Percentiles rank a stretch among this genome's conserved stretches.
These are phyloP conservation scores for Colletotrichum nymphaeae DNA, from an alignment of 2,329 filamentous ascomycete species.

Conservation along the genomic window DNA sequence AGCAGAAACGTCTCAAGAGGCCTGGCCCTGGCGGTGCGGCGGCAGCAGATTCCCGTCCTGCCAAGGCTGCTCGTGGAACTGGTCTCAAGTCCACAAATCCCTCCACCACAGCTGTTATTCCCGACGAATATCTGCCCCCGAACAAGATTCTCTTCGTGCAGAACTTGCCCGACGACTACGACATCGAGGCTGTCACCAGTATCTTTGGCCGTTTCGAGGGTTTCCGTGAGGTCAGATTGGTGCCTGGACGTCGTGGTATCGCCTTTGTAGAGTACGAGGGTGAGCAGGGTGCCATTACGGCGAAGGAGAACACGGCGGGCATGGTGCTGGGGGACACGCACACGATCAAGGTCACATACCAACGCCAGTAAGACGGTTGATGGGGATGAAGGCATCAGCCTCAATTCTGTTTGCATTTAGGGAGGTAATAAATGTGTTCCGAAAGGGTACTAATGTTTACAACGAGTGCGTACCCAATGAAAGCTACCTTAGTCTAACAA, in stretches of 20 bases:
- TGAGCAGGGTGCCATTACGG: slow-evolving; percentile 88
- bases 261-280: slow-evolving; percentile 97
- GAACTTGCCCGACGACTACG: slow-evolving; percentile 89
- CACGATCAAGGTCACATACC: slow-evolving; percentile 94
- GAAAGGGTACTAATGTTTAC: slow-evolving; percentile 4
- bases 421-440: not conserved
- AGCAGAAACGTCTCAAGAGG: slow-evolving; percentile 81
- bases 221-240: slow-evolving; percentile 91
- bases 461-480: not conserved
- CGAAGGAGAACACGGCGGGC: slow-evolving; percentile 92
- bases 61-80: slow-evolving; percentile 76
- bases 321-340: slow-evolving; percentile 79
- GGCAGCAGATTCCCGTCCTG: slow-evolving; percentile 65
- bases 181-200: slow-evolving; percentile 80
- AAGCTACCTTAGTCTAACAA: not conserved
- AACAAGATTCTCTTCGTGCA: slow-evolving; percentile 98
- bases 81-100: slow-evolving; percentile 83
- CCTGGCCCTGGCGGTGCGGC: slow-evolving; percentile 54
- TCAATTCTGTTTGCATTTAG: not conserved
- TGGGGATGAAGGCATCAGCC: no score
- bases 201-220: slow-evolving; percentile 93
- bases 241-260: slow-evolving; percentile 87
- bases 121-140: slow-evolving; percentile 97
- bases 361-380: slow-evolving; percentile 75
- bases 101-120: slow-evolving; percentile 77